These are phyloP conservation scores for Alternaria gansuensis DNA, from an alignment of 2,329 filamentous ascomycete genomes.

Conservation along the genomic window DNA sequence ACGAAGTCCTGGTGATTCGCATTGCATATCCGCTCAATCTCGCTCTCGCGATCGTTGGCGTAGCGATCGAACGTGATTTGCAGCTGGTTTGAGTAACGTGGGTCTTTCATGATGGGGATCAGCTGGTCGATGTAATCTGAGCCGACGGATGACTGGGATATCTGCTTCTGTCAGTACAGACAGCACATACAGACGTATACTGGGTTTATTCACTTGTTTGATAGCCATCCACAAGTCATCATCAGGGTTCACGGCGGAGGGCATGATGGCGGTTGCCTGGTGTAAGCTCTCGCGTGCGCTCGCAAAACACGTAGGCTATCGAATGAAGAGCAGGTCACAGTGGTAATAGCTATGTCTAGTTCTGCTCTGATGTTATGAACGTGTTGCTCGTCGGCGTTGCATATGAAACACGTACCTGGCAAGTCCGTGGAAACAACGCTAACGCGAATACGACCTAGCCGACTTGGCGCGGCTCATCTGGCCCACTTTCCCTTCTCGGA, in stretches of 20 bases:
- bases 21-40: constrained; percentile 94
- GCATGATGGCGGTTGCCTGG: constrained; percentile 38
- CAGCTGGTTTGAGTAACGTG: constrained; percentile 77
- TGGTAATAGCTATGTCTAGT: neutral
- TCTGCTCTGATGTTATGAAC: constrained; percentile 19
- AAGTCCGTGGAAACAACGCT: constrained; percentile 15
- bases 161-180: constrained; percentile 63
- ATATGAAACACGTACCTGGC: constrained; percentile 35
- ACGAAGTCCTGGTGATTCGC: constrained; percentile 98
- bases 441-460: constrained; percentile 8
- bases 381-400: constrained; percentile 14
- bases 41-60: constrained; percentile 83
- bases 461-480: constrained; percentile 11
- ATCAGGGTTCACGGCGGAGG: constrained; percentile 54
- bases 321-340: neutral
- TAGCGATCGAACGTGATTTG: constrained; percentile 82
- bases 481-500: constrained; percentile 30
- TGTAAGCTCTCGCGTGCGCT: neutral
- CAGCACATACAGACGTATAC: neutral
- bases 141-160: constrained; percentile 90
- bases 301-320: neutral
- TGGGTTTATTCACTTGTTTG: constrained; percentile 56
- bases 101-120: constrained; percentile 93
- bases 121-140: constrained; percentile 94
- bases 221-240: constrained; percentile 60